Conservation (phyloP, 164 flowering plant genomes). For the Dillenia turbinata region DNA sequence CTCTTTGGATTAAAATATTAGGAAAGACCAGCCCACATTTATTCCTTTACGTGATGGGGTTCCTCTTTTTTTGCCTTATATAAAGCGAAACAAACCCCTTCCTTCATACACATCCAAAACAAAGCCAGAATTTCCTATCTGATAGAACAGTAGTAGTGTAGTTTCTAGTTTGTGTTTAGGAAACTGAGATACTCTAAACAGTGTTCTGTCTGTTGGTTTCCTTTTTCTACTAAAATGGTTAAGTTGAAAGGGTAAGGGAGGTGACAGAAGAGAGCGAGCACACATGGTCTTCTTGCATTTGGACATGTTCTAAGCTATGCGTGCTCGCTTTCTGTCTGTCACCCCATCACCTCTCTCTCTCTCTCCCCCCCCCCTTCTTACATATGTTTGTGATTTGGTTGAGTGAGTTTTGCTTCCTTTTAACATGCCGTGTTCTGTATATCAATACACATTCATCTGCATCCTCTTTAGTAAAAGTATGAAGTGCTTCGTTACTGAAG, state of each 20-base stretch:
- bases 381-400: not conserved
- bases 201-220: too few species aligned
- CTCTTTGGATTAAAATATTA: slow-evolving; percentile 10
- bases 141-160: too few species aligned
- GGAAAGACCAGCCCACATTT: slow-evolving; percentile 20
- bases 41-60: slow-evolving; percentile 22
- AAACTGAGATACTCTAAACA: too few species aligned
- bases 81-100: slow-evolving; percentile 5
- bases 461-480: too few species aligned
- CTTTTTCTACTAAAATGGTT: slow-evolving; percentile 23
- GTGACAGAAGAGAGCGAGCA: too few species aligned
- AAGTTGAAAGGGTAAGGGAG: slow-evolving; percentile 22
- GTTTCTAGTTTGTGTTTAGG: too few species aligned
- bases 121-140: too few species aligned
- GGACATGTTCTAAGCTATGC: slow-evolving; percentile 26
- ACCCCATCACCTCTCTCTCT: slow-evolving; percentile 21
- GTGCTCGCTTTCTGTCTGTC: slow-evolving; percentile 36
- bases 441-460: too few species aligned
- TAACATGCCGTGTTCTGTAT: too few species aligned
- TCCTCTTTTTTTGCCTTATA: slow-evolving; percentile 22
- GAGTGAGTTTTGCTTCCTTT: too few species aligned
- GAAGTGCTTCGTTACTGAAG: too few species aligned
- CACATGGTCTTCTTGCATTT: slow-evolving; percentile 16
- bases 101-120: slow-evolving; percentile 5
- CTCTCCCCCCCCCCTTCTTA: slow-evolving; percentile 1